A percentile compares a stretch with the other conserved stretches of the same genome.
phyloP scores from a whole-genome alignment of 1,139 yeast genomes.

The Pichia sp. region DNA sequence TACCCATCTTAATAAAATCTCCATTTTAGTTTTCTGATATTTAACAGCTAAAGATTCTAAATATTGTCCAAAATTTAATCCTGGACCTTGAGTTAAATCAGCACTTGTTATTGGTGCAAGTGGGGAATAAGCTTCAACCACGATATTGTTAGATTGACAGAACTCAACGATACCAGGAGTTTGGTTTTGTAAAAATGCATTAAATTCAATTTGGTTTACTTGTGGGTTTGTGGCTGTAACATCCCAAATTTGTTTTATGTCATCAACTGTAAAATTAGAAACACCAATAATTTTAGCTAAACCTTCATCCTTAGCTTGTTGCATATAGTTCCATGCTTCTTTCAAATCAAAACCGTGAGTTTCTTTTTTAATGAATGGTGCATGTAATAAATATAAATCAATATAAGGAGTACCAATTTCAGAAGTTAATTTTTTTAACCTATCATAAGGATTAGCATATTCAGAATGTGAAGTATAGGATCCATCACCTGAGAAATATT shows the following conservation, averaged over 20 bases:
- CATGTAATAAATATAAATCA: conserved; percentile 65
- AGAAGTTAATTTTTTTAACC: conserved; percentile 33
- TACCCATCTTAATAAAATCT: conserved; percentile 65
- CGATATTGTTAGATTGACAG: conserved; percentile 44
- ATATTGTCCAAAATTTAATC: conserved; percentile 34
- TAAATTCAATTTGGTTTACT: conserved; percentile 53
- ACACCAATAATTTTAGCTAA: conserved; percentile 40
- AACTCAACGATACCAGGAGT: conserved; percentile 59
- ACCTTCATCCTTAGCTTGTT: conserved; percentile 31
- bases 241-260: conserved; percentile 35
- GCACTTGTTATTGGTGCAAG: conserved; percentile 43
- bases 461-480: conserved; percentile 16
- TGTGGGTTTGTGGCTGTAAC: conserved; percentile 39
- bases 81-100: conserved; percentile 28
- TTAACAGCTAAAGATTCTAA: conserved; percentile 42
- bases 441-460: conserved; percentile 26
- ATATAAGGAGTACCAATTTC: conserved; percentile 53
- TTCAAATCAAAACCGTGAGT: conserved; percentile 42
- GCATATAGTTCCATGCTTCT: conserved; percentile 40
- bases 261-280: conserved; percentile 43
- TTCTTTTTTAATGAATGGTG: conserved; percentile 44
- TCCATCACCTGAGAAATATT: conserved; percentile 31
- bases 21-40: conserved; percentile 52
- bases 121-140: conserved; percentile 66
- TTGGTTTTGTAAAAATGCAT: conserved; percentile 49